Base-by-base conservation (phyloP, 768 basidiomycete species). In the Dendrothele bispora region DNA sequence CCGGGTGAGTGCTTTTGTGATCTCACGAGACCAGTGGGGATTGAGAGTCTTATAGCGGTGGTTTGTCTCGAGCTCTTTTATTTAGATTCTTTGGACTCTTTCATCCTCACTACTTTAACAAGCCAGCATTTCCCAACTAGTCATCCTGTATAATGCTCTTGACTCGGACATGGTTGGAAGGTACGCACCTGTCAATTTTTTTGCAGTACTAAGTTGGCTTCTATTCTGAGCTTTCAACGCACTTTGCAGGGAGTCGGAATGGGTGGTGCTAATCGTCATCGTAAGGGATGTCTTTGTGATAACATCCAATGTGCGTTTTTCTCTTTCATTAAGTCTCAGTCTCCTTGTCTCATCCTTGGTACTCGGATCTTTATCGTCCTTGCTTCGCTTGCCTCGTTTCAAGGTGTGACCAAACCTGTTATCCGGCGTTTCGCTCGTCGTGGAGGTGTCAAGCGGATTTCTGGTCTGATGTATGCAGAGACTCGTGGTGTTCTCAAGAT, bases 141-240 rank as follows among this genome's bases (percentile, higher is more conserved):
- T 35, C 39, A 20, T 15, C 49, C 8, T 21, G 15, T 21, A 61
- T 50, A 64, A 84, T 86, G 83, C n/a, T 84, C 84, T 66, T 85
- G 85, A 65, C 83, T 84, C 63, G 85, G 85, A 65, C 86, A 86
- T 73, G 78, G 84, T 66, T 83, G 84, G 64, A 86, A 85, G 73
- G 74, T 69, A 39, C 26, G n/a, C 27, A 15, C 29, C 32, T 17
- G 21, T 8, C n/a, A n/a, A n/a, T 21, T 34, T 18, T 12, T 34
- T 46, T 21, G 8, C 43, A 21, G n/a, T 44, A 3, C 1, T 6
- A 11, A 20, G 5, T 32, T 32, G 2, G 35, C 35, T 32, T 14
- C 28, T 18, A 24, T 12, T 27, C 28, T 15, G 45, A 28, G 39
- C 18, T 39, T 11, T 24, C 15, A 15, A 35, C 17, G 15, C 26